Conservation (phyloP, 108 stramenopile species). For the Mediolabrus comicus region DNA sequence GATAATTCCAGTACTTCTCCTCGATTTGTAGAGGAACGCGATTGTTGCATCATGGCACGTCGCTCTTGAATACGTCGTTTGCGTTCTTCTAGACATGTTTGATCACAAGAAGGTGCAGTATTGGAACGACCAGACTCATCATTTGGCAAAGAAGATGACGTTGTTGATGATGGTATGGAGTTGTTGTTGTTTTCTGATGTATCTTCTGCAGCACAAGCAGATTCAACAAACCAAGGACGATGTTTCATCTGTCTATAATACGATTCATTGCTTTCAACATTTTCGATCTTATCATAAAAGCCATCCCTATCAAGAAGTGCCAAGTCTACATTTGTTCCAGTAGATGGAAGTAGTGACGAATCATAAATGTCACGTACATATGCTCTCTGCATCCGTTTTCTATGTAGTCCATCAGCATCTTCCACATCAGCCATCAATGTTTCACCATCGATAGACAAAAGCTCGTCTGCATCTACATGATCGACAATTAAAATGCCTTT, state of each 20-base stretch:
- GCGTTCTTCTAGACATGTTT: slow-evolving; percentile 27
- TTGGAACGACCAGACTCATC: not conserved
- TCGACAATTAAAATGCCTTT: slow-evolving; percentile 77
- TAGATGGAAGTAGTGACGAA: slow-evolving; percentile 14
- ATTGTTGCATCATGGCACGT: slow-evolving; percentile 53
- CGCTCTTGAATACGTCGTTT: slow-evolving; percentile 23
- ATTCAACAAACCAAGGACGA: slow-evolving; percentile 9
- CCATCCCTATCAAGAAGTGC: not conserved
- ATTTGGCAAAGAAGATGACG: not conserved
- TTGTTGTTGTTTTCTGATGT: not conserved
- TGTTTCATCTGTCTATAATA: not conserved
- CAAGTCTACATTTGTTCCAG: slow-evolving; percentile 1
- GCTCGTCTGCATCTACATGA: slow-evolving; percentile 71
- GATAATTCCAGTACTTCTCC: slow-evolving; percentile 54
- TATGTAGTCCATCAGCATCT: slow-evolving; percentile 48
- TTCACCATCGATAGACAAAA: slow-evolving; percentile 68
- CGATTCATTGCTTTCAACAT: not conserved
- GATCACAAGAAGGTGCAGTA: slow-evolving; percentile 20
- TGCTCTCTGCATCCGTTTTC: slow-evolving; percentile 27
- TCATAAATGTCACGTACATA: slow-evolving; percentile 33
- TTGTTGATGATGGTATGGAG: not conserved
- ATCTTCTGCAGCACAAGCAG: slow-evolving; percentile 13
- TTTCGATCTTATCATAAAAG: not conserved
- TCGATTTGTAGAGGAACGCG: slow-evolving; percentile 42
- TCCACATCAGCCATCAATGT: slow-evolving; percentile 63